Evolutionary conservation across 2,329 filamentous ascomycete genomes (phyloP).

Genomic region (Akanthomyces uredinophilus): DNA sequence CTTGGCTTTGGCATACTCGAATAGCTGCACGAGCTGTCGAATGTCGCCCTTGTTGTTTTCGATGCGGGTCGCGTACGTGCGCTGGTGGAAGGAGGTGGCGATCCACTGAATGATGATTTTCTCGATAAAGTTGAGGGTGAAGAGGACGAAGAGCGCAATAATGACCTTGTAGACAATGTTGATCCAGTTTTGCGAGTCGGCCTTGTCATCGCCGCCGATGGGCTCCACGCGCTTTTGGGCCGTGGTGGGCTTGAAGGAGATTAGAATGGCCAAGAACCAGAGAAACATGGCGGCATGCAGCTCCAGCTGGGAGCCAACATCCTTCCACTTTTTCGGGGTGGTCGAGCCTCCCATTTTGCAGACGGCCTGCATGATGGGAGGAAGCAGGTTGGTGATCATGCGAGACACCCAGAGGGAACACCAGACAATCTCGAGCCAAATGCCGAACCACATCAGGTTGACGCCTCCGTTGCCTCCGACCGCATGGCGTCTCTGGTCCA

Average conservation of each 20-base stretch:
- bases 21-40: constrained; percentile 48
- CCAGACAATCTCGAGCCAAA: constrained; percentile 95
- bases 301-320: constrained; percentile 80
- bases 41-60: constrained; percentile 91
- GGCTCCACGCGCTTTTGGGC: constrained; percentile 45
- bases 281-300: constrained; percentile 82
- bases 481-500: constrained; percentile 31
- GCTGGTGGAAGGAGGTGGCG: constrained; percentile 83
- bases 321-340: constrained; percentile 88
- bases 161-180: constrained; percentile 77
- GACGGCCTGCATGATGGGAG: constrained; percentile 41
- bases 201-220: constrained; percentile 26
- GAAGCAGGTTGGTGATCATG: constrained; percentile 48
- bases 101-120: constrained; percentile 95
- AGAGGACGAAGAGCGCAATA: constrained; percentile 74
- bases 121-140: constrained; percentile 76
- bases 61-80: constrained; percentile 87
- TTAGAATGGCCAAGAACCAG: constrained; percentile 82
- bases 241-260: constrained; percentile 82
- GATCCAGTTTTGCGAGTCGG: constrained; percentile 63
- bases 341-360: constrained; percentile 75
- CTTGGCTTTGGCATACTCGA: constrained; percentile 71
- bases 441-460: constrained; percentile 80
- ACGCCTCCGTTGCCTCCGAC: constrained; percentile 68
- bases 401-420: constrained; percentile 76